Evolutionary conservation across 768 basidiomycete species (phyloP).

Genomic region (Agaricus sinodeliciosus): DNA sequence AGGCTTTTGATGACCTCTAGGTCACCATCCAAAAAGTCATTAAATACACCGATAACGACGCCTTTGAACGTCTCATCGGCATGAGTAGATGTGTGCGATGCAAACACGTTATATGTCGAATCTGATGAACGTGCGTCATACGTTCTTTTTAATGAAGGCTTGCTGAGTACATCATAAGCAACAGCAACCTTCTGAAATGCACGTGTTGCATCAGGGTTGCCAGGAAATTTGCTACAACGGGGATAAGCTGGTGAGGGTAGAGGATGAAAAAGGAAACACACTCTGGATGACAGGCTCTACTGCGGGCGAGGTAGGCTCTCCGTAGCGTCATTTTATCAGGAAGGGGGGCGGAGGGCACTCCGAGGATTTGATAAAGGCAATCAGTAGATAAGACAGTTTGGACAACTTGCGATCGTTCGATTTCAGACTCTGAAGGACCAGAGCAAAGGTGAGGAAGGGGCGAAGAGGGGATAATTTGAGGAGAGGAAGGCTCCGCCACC

Average conservation of each 20-base stretch:
- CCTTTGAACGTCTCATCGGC: slow-evolving; percentile 78
- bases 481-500: slow-evolving; percentile 30
- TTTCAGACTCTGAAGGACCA: neutral
- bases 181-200: slow-evolving; percentile 86
- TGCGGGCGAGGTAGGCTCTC: slow-evolving; percentile 70
- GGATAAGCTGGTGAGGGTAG: neutral
- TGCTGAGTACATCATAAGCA: slow-evolving; percentile 76
- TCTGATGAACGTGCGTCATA: slow-evolving; percentile 58
- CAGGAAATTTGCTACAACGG: slow-evolving; percentile 65
- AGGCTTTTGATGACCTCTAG: slow-evolving; percentile 77
- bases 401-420: slow-evolving; percentile 17
- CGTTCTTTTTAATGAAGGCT: slow-evolving; percentile 55
- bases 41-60: slow-evolving; percentile 68
- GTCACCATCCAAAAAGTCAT: slow-evolving; percentile 82
- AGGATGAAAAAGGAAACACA: slow-evolving; percentile 30
- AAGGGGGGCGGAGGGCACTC: slow-evolving; percentile 40
- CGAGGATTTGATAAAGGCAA: slow-evolving; percentile 71
- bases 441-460: neutral
- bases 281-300: slow-evolving; percentile 83
- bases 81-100: slow-evolving; percentile 42
- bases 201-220: slow-evolving; percentile 67
- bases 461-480: slow-evolving; percentile 17
- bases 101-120: slow-evolving; percentile 47
- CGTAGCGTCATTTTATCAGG: slow-evolving; percentile 61
- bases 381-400: slow-evolving; percentile 51